phyloP scores from a whole-genome alignment of 306 rosid species.

The Trifolium fragiferum region DNA sequence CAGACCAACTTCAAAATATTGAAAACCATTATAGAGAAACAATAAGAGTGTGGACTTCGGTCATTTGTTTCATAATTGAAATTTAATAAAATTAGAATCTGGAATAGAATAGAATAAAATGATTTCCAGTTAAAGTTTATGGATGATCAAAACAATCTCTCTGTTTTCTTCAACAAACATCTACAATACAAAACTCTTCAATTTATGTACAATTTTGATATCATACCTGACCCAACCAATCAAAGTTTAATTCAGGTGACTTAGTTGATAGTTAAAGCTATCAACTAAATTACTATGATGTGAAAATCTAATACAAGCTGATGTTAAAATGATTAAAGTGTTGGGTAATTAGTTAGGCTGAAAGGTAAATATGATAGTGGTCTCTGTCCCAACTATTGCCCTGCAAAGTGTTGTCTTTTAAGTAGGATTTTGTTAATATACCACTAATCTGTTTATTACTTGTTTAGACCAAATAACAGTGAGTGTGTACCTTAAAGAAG shows the following conservation, averaged over 20 bases:
- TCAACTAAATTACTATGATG: no score
- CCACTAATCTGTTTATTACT: not conserved
- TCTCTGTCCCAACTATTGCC: constrained; percentile 29
- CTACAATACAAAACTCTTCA: not conserved
- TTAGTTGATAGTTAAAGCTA: constrained; percentile 36
- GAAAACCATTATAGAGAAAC: constrained; percentile 10
- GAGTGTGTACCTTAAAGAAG: no score
- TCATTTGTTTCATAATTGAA: not conserved
- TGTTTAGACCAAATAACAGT: no score
- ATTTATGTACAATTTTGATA: no score
- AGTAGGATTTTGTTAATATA: constrained; percentile 38
- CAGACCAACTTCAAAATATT: not conserved
- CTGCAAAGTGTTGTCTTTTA: constrained; percentile 46
- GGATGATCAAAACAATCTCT: not conserved
- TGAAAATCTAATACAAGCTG: constrained; percentile 10
- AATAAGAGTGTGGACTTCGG: not conserved
- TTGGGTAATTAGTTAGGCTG: constrained; percentile 30
- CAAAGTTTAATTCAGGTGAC: constrained; percentile 27
- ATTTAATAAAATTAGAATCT: constrained; percentile 20
- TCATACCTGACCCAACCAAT: no score
- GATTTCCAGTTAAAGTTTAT: constrained; percentile 6
- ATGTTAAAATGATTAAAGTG: constrained; percentile 22
- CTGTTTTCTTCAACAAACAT: not conserved
- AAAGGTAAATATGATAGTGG: constrained; percentile 31
- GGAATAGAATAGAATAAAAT: not conserved